These are phyloP conservation scores for Mycena filopes DNA, from an alignment of 768 basidiomycete genomes.

Conservation along the genomic window DNA sequence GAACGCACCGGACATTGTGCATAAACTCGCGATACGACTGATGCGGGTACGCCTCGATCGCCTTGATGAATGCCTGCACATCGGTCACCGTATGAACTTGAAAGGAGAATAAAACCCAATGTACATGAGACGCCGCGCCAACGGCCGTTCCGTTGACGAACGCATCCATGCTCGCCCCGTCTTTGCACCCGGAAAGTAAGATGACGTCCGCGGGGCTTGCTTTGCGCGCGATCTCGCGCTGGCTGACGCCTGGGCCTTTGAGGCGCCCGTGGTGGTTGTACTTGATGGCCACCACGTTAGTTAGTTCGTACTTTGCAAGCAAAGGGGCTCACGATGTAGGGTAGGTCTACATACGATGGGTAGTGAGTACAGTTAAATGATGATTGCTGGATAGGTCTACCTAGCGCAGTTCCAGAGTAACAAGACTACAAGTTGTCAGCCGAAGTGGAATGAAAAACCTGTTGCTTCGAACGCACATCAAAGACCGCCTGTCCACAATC, in stretches of 20 bases:
- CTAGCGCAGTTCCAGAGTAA: slow-evolving; percentile 65
- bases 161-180: slow-evolving; percentile 81
- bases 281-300: slow-evolving; percentile 46
- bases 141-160: slow-evolving; percentile 70
- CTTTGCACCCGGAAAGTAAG: slow-evolving; percentile 77
- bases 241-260: slow-evolving; percentile 54
- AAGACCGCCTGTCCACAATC: slow-evolving; percentile 55
- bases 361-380: not conserved
- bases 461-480: slow-evolving; percentile 62
- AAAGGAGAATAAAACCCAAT: too few species aligned
- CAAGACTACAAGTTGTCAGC: slow-evolving; percentile 51
- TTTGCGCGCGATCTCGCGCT: slow-evolving; percentile 50
- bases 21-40: slow-evolving; percentile 78
- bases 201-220: slow-evolving; percentile 83
- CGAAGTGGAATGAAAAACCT: not conserved
- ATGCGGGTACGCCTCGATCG: slow-evolving; percentile 58
- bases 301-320: too few species aligned
- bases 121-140: slow-evolving; percentile 84
- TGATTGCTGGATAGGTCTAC: slow-evolving; percentile 47
- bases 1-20: slow-evolving; percentile 62
- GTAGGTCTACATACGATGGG: slow-evolving; percentile 50
- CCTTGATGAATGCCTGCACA: slow-evolving; percentile 67
- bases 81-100: too few species aligned
- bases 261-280: slow-evolving; percentile 70
- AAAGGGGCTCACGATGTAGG: slow-evolving; percentile 58